Conservation (phyloP, 1,284 basidiomycete species). For the Austropuccinia psidii region DNA sequence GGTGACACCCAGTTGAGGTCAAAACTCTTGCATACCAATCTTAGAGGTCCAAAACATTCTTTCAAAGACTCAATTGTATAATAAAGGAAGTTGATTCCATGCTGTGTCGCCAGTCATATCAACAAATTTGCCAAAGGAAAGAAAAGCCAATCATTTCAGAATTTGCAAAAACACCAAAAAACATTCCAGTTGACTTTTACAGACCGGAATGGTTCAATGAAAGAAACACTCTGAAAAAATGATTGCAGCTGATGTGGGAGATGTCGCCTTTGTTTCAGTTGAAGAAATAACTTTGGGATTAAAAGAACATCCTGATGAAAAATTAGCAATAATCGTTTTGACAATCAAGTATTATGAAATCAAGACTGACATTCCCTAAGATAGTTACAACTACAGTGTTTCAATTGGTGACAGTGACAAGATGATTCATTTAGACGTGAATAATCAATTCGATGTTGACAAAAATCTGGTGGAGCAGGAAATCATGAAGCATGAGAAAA, state of each 20-base stretch:
- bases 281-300: background rate
- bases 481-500: too few species aligned
- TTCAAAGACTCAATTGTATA: background rate
- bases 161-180: too few species aligned
- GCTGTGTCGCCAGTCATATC: background rate
- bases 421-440: too few species aligned
- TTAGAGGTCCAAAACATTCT: background rate
- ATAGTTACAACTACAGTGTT: too few species aligned
- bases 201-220: too few species aligned
- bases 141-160: background rate
- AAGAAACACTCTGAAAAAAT: background rate
- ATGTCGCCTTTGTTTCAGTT: too few species aligned
- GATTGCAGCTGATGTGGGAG: background rate
- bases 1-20: background rate
- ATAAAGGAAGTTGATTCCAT: background rate
- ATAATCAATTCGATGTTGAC: too few species aligned
- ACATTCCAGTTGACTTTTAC: too few species aligned
- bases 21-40: background rate
- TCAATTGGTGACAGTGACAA: too few species aligned
- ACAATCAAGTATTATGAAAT: too few species aligned
- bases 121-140: background rate
- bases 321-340: too few species aligned
- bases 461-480: too few species aligned
- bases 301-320: background rate
- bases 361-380: background rate